phyloP scores from a whole-genome alignment of 2,329 filamentous ascomycete genomes.

The Cladosporium sphaerospermum region DNA sequence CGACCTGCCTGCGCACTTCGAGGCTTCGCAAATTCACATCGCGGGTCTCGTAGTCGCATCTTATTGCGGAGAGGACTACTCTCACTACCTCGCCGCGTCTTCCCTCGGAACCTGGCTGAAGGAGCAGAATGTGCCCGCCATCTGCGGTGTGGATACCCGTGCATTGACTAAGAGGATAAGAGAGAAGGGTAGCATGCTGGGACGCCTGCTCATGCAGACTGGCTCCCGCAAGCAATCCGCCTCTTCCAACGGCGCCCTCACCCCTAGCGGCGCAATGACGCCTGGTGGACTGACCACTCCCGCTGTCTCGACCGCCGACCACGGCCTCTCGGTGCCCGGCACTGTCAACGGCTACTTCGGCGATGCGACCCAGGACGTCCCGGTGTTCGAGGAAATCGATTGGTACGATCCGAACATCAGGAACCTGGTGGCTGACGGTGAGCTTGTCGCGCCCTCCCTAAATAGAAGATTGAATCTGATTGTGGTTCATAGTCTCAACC shows the following conservation, averaged over 20 bases:
- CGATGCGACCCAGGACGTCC: constrained; percentile 26
- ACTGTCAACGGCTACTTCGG: constrained; percentile 27
- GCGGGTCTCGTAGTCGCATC: constrained; percentile 84
- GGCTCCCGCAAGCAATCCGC: constrained; percentile 28
- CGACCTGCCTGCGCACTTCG: constrained; percentile 86
- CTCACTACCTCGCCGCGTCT: constrained; percentile 84
- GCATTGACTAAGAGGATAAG: constrained; percentile 91
- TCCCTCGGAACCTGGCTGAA: constrained; percentile 94
- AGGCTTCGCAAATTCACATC: constrained; percentile 87
- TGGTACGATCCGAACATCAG: constrained; percentile 90
- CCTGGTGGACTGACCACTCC: constrained; percentile 29
- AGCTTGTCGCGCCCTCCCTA: constrained; percentile 34
- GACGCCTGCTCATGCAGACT: constrained; percentile 74
- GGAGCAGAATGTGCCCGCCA: constrained; percentile 87
- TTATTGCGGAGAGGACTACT: constrained; percentile 92
- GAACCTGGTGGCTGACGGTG: constrained; percentile 92
- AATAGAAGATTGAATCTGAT: constrained; percentile 1
- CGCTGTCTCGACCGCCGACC: constrained; percentile 27
- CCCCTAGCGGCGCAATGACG: constrained; percentile 22
- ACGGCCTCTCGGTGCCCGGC: constrained; percentile 30
- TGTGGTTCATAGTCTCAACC: constrained; percentile 66
- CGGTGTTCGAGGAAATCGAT: constrained; percentile 67
- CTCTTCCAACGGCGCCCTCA: constrained; percentile 33
- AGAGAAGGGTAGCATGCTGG: constrained; percentile 92
- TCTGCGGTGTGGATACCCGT: constrained; percentile 91